Evolutionary conservation across 495 filamentous ascomycete species (phyloP).

Genomic region (Aspergillus bridgeri): DNA sequence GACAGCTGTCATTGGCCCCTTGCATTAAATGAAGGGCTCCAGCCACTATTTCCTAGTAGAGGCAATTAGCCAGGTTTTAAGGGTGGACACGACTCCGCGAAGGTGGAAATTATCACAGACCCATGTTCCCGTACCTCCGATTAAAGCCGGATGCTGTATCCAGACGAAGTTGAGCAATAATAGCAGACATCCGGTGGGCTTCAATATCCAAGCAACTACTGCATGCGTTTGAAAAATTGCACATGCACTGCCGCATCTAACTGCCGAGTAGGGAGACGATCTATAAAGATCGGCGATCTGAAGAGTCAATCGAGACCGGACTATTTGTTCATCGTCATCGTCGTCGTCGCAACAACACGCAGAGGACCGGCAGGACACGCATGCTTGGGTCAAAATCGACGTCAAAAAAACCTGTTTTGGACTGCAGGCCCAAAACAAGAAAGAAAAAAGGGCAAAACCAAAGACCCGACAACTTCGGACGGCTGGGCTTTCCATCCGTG

Average conservation of each 20-base stretch:
- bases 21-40: background rate
- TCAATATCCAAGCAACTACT: background rate
- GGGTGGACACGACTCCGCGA: background rate
- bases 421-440: too few species aligned
- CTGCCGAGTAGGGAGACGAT: background rate
- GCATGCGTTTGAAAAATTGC: background rate
- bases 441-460: too few species aligned
- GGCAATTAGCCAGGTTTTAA: background rate
- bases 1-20: conserved; percentile 15
- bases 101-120: background rate
- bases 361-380: too few species aligned
- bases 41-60: background rate
- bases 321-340: background rate
- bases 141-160: background rate
- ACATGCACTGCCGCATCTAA: background rate
- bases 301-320: background rate
- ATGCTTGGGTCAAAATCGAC: too few species aligned
- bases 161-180: too few species aligned
- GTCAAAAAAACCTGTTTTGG: too few species aligned
- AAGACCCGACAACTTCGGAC: too few species aligned
- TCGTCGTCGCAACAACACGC: too few species aligned
- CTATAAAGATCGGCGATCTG: background rate
- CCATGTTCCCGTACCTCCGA: background rate
- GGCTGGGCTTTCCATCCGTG: background rate
- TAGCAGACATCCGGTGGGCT: too few species aligned